Base-by-base conservation (phyloP, 768 basidiomycete species). In the Cystobasidium onofrii region DNA sequence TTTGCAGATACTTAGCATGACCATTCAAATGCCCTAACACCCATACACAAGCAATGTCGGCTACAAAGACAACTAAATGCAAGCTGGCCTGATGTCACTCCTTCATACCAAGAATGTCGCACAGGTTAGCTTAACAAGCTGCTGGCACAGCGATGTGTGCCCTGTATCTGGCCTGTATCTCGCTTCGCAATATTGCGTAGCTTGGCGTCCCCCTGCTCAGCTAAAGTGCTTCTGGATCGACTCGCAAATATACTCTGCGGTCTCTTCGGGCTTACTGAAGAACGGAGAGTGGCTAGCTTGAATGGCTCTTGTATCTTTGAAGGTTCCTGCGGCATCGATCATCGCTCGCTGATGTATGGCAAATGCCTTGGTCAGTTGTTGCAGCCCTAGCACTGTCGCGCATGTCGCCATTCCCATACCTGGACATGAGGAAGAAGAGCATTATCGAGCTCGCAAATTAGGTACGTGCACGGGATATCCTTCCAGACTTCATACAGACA, bases 241-340 rank as follows among this genome's bases (percentile, higher is more conserved):
- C 13, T 55, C 17, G 17, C 9, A 9, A 18, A 70, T 55, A 41
- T 54, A 70, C 23, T 23, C 50, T 9, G 27, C 67, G 4, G 27
- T 23, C 18, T 70, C 67, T 27, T 70, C 12, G 9, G 67, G 67
- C 67, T 34, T 70, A 15, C 29, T 34, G 27, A 70, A 7, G 46
- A 70, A 70, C 6, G 67, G 67, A n/a, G 67, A 70, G 29, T 70
- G 67, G n/a, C 44, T 54, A 4, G 67, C 67, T 31, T 70, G n/a
- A 25, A 70, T 13, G 7, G 27, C 12, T 41, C 36, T 41, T 7
- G 52, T 10, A 33, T 34, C 29, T 50, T 52, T 44, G 67, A 70
- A 66, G 10, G 64, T 70, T 9, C 67, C 67, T 15, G 67, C 67
- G 12, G 10, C 27, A 4, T 44, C 52, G 31, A 55, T 41, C 44